A percentile compares a stretch with the other conserved stretches of the same genome.
phyloP scores from a whole-genome alignment of 1,284 basidiomycete genomes.

The Ceratorhiza oryzae-sativae region DNA sequence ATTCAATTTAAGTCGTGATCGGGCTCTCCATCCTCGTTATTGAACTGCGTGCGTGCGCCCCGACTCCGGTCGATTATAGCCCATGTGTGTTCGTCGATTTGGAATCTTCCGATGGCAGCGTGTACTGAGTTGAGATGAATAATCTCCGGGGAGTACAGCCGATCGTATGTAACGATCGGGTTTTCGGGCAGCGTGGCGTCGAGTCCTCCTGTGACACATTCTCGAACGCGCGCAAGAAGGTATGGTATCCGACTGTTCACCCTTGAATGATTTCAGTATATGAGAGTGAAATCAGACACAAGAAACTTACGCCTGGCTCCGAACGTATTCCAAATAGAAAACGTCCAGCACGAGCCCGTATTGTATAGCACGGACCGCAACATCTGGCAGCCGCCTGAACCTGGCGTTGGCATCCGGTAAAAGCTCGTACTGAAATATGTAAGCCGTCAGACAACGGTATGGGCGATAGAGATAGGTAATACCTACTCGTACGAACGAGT shows the following conservation, averaged over 20 bases:
- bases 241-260: not conserved
- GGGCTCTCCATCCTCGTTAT: not conserved
- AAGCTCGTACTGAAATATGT: constrained; percentile 6
- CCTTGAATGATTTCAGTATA: constrained; percentile 3
- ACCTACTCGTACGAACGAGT: constrained; percentile 13
- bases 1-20: not conserved
- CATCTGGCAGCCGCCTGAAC: not conserved
- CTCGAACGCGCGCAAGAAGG: constrained; percentile 4
- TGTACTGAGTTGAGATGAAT: constrained; percentile 7
- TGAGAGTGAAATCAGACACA: not conserved
- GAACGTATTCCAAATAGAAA: constrained; percentile 17
- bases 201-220: constrained; percentile 1
- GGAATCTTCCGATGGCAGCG: constrained; percentile 3
- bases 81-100: not conserved
- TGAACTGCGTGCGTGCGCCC: constrained; percentile 14
- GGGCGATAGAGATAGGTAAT: not conserved
- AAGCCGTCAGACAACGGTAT: not conserved
- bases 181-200: constrained; percentile 1
- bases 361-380: not conserved
- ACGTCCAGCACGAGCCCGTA: constrained; percentile 6
- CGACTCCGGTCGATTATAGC: constrained; percentile 21
- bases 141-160: not conserved
- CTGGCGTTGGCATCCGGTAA: constrained; percentile 1
- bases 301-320: not conserved
- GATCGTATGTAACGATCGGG: not conserved